Base-by-base conservation (phyloP, 805 yeast species). In the Ascoidea tarda region DNA sequence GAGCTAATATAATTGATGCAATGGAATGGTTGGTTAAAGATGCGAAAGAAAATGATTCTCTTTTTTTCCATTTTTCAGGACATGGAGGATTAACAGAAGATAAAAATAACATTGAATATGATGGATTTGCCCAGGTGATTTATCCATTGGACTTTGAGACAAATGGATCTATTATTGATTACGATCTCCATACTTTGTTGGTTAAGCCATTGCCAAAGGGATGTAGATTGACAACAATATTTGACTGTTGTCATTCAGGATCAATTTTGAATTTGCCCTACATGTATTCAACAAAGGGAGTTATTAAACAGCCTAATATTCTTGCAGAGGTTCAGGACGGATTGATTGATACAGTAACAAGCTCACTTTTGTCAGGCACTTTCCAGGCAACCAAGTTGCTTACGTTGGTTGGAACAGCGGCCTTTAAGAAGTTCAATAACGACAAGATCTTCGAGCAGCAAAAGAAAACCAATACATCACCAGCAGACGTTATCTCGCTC, bases 161-260 rank as follows among this genome's bases (percentile, higher is more conserved):
- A 5, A 71, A 74, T 4, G 95, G 95, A 1, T 79, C 78, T 47
- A 74, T 87, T 54, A 73, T 80, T 14, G 96, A 87, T 64, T 95
- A 87, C 65, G 73, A 74, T 14, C 71, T 87, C 72, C 91, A 87
- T 63, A 81, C 74, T 51, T 72, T 81, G 46, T 66, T 87, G 77
- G 95, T 87, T 31, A 70, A 68, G 55, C 78, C 88, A 1, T 70
- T 87, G 57, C 83, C 77, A 12, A 74, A 81, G 1, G 95, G 95
- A 48, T 82, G 83, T 49, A 74, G 90, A 55, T 69, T 87, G 52
- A 87, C 95, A 4, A 89, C 90, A 0, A 68, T 87, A 54, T 87
- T 82, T 59, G 96, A 87, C 66, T 82, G 88, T 10, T 87, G 96
- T 64, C 96, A 87, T 63, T 84, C 91, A 1, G 96, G 95, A 10